Percentiles rank a stretch among this genome's conserved stretches.
Evolutionary conservation across 2,329 filamentous ascomycete species (phyloP).

Genomic region (Aspergillus aculeatinus): DNA sequence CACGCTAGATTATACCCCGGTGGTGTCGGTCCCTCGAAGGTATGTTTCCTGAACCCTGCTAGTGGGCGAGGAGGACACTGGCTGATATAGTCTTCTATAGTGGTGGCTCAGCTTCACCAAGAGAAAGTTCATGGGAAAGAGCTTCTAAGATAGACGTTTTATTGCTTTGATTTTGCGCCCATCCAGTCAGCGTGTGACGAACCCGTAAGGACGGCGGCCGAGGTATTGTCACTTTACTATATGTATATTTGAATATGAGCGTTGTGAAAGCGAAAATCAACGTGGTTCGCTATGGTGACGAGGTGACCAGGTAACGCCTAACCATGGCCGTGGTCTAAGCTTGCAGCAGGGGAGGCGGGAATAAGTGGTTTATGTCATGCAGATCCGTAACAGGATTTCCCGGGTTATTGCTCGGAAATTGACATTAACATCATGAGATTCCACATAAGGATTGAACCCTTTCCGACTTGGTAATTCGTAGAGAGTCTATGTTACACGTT

Average conservation of each 20-base stretch:
- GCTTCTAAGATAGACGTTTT: slow-evolving; percentile 53
- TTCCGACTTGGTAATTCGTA: not conserved
- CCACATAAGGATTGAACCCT: not conserved
- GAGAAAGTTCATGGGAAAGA: slow-evolving; percentile 99
- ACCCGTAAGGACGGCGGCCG: slow-evolving; percentile 5
- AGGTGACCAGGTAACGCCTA: not conserved
- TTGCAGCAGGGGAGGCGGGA: no score
- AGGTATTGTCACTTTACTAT: slow-evolving; percentile 4
- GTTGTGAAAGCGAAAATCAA: not conserved
- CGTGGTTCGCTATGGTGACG: not conserved
- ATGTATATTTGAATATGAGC: slow-evolving; percentile 14
- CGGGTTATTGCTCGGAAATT: not conserved
- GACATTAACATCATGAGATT: not conserved
- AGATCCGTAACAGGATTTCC: not conserved
- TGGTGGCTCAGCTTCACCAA: slow-evolving; percentile 99
- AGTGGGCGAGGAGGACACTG: not conserved
- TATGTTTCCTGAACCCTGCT: slow-evolving; percentile 26
- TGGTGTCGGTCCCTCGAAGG: slow-evolving; percentile 64
- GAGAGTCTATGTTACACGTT: slow-evolving; percentile 2
- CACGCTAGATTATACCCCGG: slow-evolving; percentile 85
- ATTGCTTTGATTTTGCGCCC: slow-evolving; percentile 16
- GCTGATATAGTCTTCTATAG: slow-evolving; percentile 47
- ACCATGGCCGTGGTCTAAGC: not conserved
- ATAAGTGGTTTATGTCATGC: not conserved
- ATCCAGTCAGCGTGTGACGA: slow-evolving; percentile 21